Evolutionary conservation across 768 basidiomycete species (phyloP).

Genomic region (Calocera cornea): DNA sequence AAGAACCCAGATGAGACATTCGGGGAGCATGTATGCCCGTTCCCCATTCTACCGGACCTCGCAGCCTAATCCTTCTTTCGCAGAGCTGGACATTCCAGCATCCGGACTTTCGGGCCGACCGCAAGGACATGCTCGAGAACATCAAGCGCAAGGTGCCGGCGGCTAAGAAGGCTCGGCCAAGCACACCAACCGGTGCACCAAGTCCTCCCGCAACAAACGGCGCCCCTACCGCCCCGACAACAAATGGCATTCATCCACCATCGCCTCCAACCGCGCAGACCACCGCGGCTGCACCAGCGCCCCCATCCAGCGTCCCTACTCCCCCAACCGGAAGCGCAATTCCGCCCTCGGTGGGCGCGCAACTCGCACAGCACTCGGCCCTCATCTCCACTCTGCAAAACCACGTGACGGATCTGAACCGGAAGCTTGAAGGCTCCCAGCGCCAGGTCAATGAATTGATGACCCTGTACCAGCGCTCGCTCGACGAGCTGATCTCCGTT

Average conservation of each 20-base stretch:
- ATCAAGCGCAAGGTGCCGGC: slow-evolving; percentile 31
- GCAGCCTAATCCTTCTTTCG: not conserved
- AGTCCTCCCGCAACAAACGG: not conserved
- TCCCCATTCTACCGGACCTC: not conserved
- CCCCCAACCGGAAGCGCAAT: not conserved
- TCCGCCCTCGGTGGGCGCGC: not conserved
- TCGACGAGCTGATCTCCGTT: not conserved
- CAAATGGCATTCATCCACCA: not conserved
- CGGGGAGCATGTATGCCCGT: slow-evolving; percentile 38
- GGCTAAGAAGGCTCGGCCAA: not conserved
- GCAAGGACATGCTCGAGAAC: slow-evolving; percentile 44
- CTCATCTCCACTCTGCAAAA: not conserved
- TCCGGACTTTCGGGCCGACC: slow-evolving; percentile 41
- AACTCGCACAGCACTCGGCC: not conserved
- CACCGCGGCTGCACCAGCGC: not conserved
- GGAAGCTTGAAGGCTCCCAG: not conserved
- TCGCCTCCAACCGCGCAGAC: not conserved
- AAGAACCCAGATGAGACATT: slow-evolving; percentile 78
- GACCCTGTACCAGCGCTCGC: not conserved
- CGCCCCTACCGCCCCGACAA: not conserved
- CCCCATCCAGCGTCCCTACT: not conserved
- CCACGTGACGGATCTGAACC: not conserved
- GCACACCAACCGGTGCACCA: not conserved
- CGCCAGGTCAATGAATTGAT: not conserved
- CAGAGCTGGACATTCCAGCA: slow-evolving; percentile 32